A percentile compares a stretch with the other conserved stretches of the same genome.
These are phyloP conservation scores for Elaphomyces granulatus DNA, from an alignment of 495 filamentous ascomycete species.

Conservation along the genomic window DNA sequence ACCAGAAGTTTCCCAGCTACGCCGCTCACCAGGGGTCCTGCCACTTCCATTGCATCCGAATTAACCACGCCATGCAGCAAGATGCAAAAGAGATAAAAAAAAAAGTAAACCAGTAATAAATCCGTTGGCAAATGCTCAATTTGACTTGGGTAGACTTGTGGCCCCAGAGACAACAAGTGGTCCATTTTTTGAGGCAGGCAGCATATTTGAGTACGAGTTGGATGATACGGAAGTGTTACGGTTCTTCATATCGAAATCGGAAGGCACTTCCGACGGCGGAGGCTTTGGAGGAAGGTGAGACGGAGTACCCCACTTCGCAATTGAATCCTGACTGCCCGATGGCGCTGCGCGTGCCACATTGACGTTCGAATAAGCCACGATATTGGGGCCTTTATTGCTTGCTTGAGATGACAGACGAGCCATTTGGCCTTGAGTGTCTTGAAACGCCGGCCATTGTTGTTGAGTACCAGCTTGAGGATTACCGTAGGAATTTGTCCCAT, in stretches of 20 bases:
- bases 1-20: conserved; percentile 3
- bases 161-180: conserved; percentile 33
- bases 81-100: neutral
- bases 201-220: conserved; percentile 12
- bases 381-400: conserved; percentile 13
- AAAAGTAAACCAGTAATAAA: neutral
- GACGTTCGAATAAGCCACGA: conserved; percentile 4
- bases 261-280: conserved; percentile 37
- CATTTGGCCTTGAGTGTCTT: conserved; percentile 15
- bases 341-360: conserved; percentile 11
- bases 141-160: conserved; percentile 12
- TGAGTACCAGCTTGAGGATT: conserved; percentile 14
- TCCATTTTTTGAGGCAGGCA: conserved; percentile 15
- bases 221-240: conserved; percentile 13
- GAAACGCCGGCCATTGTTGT: conserved; percentile 22
- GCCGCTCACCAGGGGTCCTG: neutral
- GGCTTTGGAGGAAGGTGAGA: conserved; percentile 41
- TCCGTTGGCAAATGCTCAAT: conserved; percentile 8
- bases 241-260: conserved; percentile 28
- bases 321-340: conserved; percentile 23
- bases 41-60: neutral
- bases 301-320: conserved; percentile 42
- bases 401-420: neutral
- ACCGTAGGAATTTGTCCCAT: conserved; percentile 19
- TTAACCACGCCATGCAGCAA: conserved; percentile 10